phyloP scores from a whole-genome alignment of 1,139 yeast genomes.

The Diutina rugosa region DNA sequence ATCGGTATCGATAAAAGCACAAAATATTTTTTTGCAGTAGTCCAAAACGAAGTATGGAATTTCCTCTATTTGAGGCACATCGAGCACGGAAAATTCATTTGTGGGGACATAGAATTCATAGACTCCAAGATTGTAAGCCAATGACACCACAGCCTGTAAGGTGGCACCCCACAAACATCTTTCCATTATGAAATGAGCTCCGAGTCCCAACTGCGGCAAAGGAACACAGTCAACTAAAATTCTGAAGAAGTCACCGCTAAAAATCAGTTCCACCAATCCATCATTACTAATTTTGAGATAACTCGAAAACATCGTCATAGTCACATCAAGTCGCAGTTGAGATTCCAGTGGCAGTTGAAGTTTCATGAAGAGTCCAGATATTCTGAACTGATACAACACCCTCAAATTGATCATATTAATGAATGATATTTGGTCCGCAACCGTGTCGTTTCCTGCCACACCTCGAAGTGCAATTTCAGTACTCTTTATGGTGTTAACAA shows the following conservation, averaged over 20 bases:
- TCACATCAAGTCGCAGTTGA: slow-evolving; percentile 12
- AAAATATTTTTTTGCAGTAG: neutral
- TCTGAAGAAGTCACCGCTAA: slow-evolving; percentile 43
- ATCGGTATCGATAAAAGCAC: slow-evolving; percentile 7
- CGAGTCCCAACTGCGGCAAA: slow-evolving; percentile 22
- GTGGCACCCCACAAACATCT: slow-evolving; percentile 28
- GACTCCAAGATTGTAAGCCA: slow-evolving; percentile 11
- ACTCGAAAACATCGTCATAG: slow-evolving; percentile 22
- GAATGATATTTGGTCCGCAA: slow-evolving; percentile 47
- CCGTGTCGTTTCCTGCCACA: slow-evolving; percentile 18
- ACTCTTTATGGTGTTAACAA: slow-evolving; percentile 47
- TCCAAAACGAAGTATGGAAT: neutral
- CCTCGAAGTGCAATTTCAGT: slow-evolving; percentile 63
- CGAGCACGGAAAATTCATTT: neutral
- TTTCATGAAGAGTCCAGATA: slow-evolving; percentile 21
- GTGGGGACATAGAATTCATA: slow-evolving; percentile 7
- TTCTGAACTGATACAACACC: slow-evolving; percentile 33
- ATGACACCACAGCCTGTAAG: slow-evolving; percentile 19
- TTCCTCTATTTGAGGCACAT: neutral
- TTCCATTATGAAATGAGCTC: slow-evolving; percentile 26
- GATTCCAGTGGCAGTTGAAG: slow-evolving; percentile 4
- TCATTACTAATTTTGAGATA: slow-evolving; percentile 19
- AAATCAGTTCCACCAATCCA: slow-evolving; percentile 14
- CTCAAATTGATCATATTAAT: slow-evolving; percentile 48
- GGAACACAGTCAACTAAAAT: slow-evolving; percentile 35